These are phyloP conservation scores for Pichia sp. DNA, from an alignment of 1,139 yeast species.

Conservation along the genomic window DNA sequence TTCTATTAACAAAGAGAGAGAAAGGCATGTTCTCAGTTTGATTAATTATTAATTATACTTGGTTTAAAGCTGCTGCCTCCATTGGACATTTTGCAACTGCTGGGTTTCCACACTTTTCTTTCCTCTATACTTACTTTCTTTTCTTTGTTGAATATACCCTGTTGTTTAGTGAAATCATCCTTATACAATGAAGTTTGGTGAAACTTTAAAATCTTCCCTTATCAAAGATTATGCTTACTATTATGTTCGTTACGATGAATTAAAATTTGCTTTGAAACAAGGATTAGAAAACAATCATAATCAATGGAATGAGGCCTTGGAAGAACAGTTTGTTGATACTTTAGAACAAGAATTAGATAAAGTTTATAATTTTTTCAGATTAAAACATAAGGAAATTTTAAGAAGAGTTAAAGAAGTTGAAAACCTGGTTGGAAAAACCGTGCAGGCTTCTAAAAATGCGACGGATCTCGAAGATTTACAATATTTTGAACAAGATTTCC, in stretches of 20 bases:
- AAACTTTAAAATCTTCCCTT: conserved; percentile 63
- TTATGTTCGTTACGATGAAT: conserved; percentile 84
- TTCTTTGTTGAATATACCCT: background rate
- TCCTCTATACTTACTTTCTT: too few relatives aligned
- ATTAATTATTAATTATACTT: too few relatives aligned
- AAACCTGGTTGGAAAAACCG: conserved; percentile 31
- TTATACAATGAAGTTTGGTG: conserved; percentile 62
- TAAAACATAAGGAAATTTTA: conserved; percentile 75
- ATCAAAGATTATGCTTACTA: conserved; percentile 84
- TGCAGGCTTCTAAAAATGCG: conserved; percentile 26
- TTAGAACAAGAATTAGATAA: conserved; percentile 83
- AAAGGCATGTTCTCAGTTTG: background rate
- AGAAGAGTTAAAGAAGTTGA: conserved; percentile 82
- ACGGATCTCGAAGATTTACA: conserved; percentile 31
- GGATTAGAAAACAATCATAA: conserved; percentile 39
- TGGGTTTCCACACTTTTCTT: background rate
- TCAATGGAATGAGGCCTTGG: conserved; percentile 67
- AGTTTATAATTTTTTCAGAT: conserved; percentile 83
- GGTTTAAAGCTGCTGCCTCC: background rate
- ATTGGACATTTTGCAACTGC: background rate
- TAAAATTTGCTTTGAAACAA: conserved; percentile 71
- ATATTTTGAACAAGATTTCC: conserved; percentile 74
- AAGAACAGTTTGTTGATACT: conserved; percentile 69
- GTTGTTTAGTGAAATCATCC: background rate
- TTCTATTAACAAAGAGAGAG: background rate